Base-by-base conservation (phyloP, 257 asterid genomes). In the Nicotiana undulata region DNA sequence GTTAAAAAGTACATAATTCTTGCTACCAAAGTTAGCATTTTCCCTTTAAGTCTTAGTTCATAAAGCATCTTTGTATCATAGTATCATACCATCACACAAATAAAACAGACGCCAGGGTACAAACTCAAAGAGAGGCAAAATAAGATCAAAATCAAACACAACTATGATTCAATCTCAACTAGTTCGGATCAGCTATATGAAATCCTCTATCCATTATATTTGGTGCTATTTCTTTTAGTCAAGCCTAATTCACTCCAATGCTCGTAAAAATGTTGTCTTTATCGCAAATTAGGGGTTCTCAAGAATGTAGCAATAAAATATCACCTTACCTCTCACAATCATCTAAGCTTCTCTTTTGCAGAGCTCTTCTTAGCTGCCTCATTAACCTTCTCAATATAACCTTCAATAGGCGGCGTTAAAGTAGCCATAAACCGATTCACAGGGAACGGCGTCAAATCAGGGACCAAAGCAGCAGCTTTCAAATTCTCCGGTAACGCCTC, bases 321-420 rank as follows among this genome's bases (percentile, higher is more conserved):
- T 72, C 60, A 74, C 79, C 79, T 49, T 74, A 26, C 63, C 79
- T 22, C 9, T 74, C 79, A 9, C 9, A 49, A 74, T 92, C 80
- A 94, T 90, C 98, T 83, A 83, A 90, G 96, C 86, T 93, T 94
- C 87, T 82, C 94, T 86, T 88, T 89, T 31, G 84, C 91, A 58
- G 89, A 83, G 65, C 88, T 89, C 89, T 80, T 90, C 87, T 81
- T 88, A 8, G 98, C 93, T 4, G 99, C 99, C 89, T 93, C 99
- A 37, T 89, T 87, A 49, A 95, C 85, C 90, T 90, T 93, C 85
- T 93, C 99, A 26, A 88, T 85, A 70, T 93, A 92, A 6, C 98
- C 99, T 87, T 95, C 98, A 65, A 95, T 93, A 4, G 98, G 98
- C 15, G 98, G 99, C 0, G 99, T 93, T 55, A 95, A 84, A 2